These are phyloP conservation scores for Zygoascus hellenicus DNA, from an alignment of 1,139 yeast genomes.

Conservation along the genomic window DNA sequence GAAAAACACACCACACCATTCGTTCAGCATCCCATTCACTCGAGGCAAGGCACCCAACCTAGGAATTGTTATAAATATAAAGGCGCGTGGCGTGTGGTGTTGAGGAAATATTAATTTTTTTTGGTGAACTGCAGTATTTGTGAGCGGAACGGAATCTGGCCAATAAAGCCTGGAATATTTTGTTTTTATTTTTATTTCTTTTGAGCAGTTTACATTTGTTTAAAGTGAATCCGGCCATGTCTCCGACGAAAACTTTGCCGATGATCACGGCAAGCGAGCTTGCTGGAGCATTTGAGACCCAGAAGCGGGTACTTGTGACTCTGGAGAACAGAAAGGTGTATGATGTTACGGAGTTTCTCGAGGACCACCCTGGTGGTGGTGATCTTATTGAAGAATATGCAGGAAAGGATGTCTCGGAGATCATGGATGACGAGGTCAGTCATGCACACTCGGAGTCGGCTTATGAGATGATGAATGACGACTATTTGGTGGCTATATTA, in stretches of 20 bases:
- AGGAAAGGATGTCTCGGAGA: slow-evolving; percentile 76
- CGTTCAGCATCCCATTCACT: too few relatives aligned
- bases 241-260: slow-evolving; percentile 15
- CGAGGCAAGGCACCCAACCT: too few relatives aligned
- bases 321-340: slow-evolving; percentile 71
- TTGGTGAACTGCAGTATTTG: too few relatives aligned
- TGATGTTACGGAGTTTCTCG: slow-evolving; percentile 70
- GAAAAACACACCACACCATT: too few relatives aligned
- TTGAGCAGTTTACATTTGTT: too few relatives aligned
- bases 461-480: slow-evolving; percentile 83
- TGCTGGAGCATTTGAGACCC: slow-evolving; percentile 13
- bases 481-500: slow-evolving; percentile 51
- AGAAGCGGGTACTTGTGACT: slow-evolving; percentile 43
- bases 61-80: too few relatives aligned
- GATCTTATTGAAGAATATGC: slow-evolving; percentile 70
- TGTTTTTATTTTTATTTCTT: too few relatives aligned
- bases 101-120: too few relatives aligned
- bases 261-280: slow-evolving; percentile 24
- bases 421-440: slow-evolving; percentile 60
- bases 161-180: too few relatives aligned
- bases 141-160: too few relatives aligned
- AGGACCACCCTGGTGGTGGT: slow-evolving; percentile 85
- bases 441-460: slow-evolving; percentile 84
- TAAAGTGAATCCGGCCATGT: slow-evolving; percentile 1
- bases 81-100: too few relatives aligned